Percentiles rank a stretch among this genome's conserved stretches.
Conservation (phyloP, 352 stramenopile species). For the Globisporangium iwayamae region DNA sequence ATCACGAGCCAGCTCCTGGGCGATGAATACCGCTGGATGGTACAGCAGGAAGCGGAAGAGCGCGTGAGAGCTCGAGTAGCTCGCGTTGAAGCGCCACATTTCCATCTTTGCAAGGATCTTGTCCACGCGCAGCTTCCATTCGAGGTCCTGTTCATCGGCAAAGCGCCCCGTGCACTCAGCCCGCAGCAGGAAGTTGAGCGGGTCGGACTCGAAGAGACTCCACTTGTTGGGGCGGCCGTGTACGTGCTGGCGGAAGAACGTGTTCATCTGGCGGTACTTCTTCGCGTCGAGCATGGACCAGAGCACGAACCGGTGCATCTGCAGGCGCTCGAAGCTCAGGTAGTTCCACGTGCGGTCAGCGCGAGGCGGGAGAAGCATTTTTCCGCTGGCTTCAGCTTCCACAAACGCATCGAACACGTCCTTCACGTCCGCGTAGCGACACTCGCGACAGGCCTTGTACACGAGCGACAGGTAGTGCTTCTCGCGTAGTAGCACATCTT, state of each 20-base stretch:
- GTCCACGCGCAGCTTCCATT: conserved; percentile 34
- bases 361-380: conserved; percentile 20
- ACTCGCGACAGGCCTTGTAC: conserved; percentile 54
- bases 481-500: conserved; percentile 25
- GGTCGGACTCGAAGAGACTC: conserved; percentile 50
- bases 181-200: conserved; percentile 63
- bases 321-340: conserved; percentile 39
- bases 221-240: conserved; percentile 35
- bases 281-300: conserved; percentile 53
- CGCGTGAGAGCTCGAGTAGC: conserved; percentile 58
- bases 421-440: conserved; percentile 27
- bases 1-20: not conserved
- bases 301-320: conserved; percentile 61
- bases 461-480: conserved; percentile 52
- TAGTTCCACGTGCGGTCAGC: conserved; percentile 35
- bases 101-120: conserved; percentile 44
- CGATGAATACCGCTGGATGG: conserved; percentile 37
- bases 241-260: conserved; percentile 48
- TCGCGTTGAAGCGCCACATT: conserved; percentile 31
- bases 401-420: conserved; percentile 38
- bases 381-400: conserved; percentile 25
- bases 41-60: conserved; percentile 63
- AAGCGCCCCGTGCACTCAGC: conserved; percentile 55
- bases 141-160: conserved; percentile 28
- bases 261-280: conserved; percentile 25